Conservation (phyloP, 495 filamentous ascomycete species). For the Talaromyces stipitatus region DNA sequence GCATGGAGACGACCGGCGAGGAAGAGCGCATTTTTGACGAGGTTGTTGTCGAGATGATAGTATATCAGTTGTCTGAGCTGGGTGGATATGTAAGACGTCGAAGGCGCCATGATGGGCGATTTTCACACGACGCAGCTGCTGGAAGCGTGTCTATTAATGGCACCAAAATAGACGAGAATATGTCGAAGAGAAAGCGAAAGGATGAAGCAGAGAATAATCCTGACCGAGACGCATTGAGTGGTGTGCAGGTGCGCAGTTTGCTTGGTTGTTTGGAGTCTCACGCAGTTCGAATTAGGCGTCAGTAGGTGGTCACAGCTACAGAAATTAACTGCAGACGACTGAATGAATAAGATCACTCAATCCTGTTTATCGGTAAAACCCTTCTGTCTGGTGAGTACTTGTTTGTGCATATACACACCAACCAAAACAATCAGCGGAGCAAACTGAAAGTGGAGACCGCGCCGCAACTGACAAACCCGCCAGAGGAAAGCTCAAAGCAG, state of each 20-base stretch:
- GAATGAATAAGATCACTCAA: not conserved
- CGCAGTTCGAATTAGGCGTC: not conserved
- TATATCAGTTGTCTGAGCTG: conserved; percentile 81
- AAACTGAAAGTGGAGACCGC: conserved; percentile 3
- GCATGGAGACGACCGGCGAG: conserved; percentile 79
- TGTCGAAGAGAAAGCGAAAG: not conserved
- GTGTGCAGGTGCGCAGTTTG: not conserved
- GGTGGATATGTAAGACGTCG: conserved; percentile 54
- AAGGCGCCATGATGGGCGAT: conserved; percentile 54
- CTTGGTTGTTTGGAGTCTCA: not conserved
- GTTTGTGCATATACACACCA: not conserved
- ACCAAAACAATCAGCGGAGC: not conserved
- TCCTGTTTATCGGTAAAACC: not conserved
- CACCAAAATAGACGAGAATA: not conserved
- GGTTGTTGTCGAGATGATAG: conserved; percentile 89
- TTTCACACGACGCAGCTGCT: not conserved
- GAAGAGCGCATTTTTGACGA: conserved; percentile 83
- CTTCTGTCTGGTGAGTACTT: too few species aligned
- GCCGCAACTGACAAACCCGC: not conserved
- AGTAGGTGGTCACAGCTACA: not conserved
- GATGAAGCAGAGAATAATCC: not conserved
- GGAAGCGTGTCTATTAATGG: not conserved
- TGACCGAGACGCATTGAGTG: not conserved
- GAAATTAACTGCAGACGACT: not conserved
- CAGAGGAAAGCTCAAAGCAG: not conserved